Percentiles rank a stretch among this genome's conserved stretches.
phyloP scores from a whole-genome alignment of 805 yeast genomes.

The Nakazawaea wyomingensis region DNA sequence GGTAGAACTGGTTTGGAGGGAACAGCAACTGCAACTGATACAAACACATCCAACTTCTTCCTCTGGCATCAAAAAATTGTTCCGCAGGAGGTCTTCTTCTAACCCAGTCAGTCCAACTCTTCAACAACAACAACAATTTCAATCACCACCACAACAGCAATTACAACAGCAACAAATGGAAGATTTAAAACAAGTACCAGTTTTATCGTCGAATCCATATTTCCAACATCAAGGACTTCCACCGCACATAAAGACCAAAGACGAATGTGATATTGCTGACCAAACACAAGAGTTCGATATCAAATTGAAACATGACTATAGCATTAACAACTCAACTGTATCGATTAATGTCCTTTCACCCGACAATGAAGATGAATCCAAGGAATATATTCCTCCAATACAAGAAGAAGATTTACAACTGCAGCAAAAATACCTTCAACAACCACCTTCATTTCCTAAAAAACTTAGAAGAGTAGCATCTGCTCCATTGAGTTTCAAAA shows the following conservation, averaged over 20 bases:
- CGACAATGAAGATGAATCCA: not conserved
- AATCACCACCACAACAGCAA: constrained; percentile 1
- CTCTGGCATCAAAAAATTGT: constrained; percentile 15
- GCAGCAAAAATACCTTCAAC: not conserved
- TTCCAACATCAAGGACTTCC: constrained; percentile 57
- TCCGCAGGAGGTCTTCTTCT: constrained; percentile 20
- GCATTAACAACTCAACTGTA: constrained; percentile 25
- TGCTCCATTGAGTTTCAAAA: constrained; percentile 63
- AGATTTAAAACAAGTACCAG: constrained; percentile 1
- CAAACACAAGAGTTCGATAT: constrained; percentile 15
- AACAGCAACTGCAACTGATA: not conserved
- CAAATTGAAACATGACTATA: constrained; percentile 26
- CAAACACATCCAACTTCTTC: not conserved
- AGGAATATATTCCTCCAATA: constrained; percentile 3
- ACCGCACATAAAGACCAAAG: constrained; percentile 32
- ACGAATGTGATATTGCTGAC: constrained; percentile 24
- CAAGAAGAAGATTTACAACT: constrained; percentile 7
- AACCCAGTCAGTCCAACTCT: constrained; percentile 13
- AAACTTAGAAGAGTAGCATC: constrained; percentile 74
- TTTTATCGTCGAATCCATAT: constrained; percentile 37
- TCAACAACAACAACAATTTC: not conserved
- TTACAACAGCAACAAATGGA: not conserved
- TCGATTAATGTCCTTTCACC: constrained; percentile 10
- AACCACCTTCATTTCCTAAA: constrained; percentile 27
- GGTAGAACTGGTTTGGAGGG: constrained; percentile 6